A percentile compares a stretch with the other conserved stretches of the same genome.
These are phyloP conservation scores for Musa troglodytarum DNA, from an alignment of 176 grass and related monocot genomes.

Conservation along the genomic window DNA sequence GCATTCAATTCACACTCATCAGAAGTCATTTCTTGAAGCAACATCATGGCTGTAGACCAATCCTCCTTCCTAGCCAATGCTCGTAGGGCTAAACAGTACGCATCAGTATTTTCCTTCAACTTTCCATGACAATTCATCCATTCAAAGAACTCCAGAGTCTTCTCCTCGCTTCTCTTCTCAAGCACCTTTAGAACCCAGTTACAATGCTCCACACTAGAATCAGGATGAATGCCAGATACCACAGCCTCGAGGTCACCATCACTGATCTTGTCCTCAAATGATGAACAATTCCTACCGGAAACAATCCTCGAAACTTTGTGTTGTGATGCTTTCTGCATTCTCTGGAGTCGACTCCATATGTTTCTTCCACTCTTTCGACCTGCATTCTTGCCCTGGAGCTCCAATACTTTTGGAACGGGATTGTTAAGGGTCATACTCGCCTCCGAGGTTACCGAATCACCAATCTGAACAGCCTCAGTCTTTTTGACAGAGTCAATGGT, in stretches of 20 bases:
- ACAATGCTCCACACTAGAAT: slow-evolving; percentile 55
- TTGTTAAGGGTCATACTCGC: background rate
- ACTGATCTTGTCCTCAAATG: slow-evolving; percentile 11
- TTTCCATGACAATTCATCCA: slow-evolving; percentile 79
- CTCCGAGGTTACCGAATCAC: background rate
- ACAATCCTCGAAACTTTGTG: slow-evolving; percentile 14
- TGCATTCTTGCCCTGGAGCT: slow-evolving; percentile 3
- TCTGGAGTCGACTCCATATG: slow-evolving; percentile 28
- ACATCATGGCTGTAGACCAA: slow-evolving; percentile 47
- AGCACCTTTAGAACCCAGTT: slow-evolving; percentile 58
- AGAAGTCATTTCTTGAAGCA: slow-evolving; percentile 61
- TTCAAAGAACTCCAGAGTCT: slow-evolving; percentile 53
- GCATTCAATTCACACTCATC: slow-evolving; percentile 45
- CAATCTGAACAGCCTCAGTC: slow-evolving; percentile 15
- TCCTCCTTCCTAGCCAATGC: slow-evolving; percentile 77
- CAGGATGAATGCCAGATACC: slow-evolving; percentile 26
- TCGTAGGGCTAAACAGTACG: slow-evolving; percentile 69
- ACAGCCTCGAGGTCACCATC: slow-evolving; percentile 14
- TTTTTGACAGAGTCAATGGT: slow-evolving; percentile 15
- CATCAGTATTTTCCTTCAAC: slow-evolving; percentile 47
- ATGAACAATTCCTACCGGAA: slow-evolving; percentile 11
- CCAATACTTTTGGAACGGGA: background rate
- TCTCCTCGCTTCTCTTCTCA: slow-evolving; percentile 54
- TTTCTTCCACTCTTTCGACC: slow-evolving; percentile 26
- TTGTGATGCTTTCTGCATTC: slow-evolving; percentile 30